Conservation (phyloP, 257 asterid genomes). For the Linderniella brevidens region DNA sequence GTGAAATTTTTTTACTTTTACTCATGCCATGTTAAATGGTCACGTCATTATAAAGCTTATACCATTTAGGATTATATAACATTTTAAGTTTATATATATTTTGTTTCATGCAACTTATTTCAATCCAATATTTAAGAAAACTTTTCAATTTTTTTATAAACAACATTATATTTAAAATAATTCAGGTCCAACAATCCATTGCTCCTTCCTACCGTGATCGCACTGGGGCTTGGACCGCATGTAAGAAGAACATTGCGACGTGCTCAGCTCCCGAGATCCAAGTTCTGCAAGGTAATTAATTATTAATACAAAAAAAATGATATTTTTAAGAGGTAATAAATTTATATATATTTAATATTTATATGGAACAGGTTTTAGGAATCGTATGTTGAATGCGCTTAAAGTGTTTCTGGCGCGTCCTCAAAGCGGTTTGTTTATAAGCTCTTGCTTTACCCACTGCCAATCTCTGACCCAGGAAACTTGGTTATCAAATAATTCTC, state of each 20-base stretch:
- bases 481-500: slow-evolving; percentile 74
- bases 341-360: no score
- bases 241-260: slow-evolving; percentile 25
- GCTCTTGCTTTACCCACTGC: slow-evolving; percentile 94
- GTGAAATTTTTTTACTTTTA: no score
- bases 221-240: slow-evolving; percentile 40
- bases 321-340: no score
- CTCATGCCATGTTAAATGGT: no score
- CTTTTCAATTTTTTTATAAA: no score
- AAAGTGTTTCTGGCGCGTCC: slow-evolving; percentile 22
- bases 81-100: no score
- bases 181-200: slow-evolving; percentile 46
- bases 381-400: slow-evolving; percentile 38
- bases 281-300: slow-evolving; percentile 56
- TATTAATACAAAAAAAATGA: no score
- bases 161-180: no score
- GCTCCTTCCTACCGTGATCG: slow-evolving; percentile 58
- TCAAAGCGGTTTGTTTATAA: slow-evolving; percentile 60
- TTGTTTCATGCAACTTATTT: no score
- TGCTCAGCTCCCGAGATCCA: slow-evolving; percentile 46
- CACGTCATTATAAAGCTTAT: no score
- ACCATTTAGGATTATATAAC: no score
- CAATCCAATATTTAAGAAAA: slow-evolving; percentile 1
- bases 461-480: slow-evolving; percentile 94
- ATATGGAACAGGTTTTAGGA: slow-evolving; percentile 41